phyloP scores from a whole-genome alignment of 768 basidiomycete genomes.

The Naganishia friedmannii region DNA sequence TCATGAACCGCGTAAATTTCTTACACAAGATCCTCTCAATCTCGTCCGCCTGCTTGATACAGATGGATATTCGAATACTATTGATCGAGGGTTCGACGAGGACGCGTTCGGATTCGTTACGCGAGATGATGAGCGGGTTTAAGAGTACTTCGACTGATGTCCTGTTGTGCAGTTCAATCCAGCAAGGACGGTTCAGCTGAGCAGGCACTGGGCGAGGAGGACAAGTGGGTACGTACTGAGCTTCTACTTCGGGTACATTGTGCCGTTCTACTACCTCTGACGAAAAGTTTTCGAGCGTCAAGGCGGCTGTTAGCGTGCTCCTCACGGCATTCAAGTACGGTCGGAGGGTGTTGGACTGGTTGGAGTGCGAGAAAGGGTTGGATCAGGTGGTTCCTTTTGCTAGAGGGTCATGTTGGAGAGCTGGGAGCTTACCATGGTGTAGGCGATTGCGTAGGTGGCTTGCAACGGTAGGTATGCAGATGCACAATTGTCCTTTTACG shows the following conservation, averaged over 20 bases:
- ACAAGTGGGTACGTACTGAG: conserved; percentile 58
- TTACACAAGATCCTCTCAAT: conserved; percentile 95
- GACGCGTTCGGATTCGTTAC: conserved; percentile 95
- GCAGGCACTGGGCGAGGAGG: too few relatives aligned
- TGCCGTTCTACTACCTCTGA: conserved; percentile 98
- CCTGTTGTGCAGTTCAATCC: conserved; percentile 53
- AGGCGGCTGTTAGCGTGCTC: conserved; percentile 92
- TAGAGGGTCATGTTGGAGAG: not conserved
- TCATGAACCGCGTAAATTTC: conserved; percentile 98
- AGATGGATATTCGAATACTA: conserved; percentile 92
- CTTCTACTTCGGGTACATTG: conserved; percentile 95
- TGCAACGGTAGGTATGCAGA: not conserved
- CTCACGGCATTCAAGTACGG: conserved; percentile 95
- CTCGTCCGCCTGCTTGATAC: conserved; percentile 99
- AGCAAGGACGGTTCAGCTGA: too few relatives aligned
- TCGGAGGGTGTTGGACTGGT: conserved; percentile 86
- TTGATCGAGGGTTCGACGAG: conserved; percentile 96
- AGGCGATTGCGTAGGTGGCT: not conserved
- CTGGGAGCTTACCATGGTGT: conserved; percentile 1
- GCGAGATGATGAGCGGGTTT: conserved; percentile 87
- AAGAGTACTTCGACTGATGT: conserved; percentile 90
- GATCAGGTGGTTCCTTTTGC: not conserved
- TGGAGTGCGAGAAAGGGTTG: not conserved
- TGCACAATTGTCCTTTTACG: too few relatives aligned
- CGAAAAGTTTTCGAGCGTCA: conserved; percentile 95